phyloP scores from a whole-genome alignment of 371 early-diverging fungal species.

The Mucor irregularis region DNA sequence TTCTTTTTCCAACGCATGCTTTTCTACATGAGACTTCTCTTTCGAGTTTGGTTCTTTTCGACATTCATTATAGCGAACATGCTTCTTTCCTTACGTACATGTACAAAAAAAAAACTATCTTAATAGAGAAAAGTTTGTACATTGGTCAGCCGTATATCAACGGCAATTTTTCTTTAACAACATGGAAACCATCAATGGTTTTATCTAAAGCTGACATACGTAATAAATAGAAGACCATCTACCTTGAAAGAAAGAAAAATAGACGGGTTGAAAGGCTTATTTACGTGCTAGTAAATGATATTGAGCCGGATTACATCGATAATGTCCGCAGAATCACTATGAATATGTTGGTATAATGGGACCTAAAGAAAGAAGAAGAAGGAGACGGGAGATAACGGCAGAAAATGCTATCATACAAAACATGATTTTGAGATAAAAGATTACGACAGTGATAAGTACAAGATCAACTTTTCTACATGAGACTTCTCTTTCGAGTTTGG shows the following conservation, averaged over 20 bases:
- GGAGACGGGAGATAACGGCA: not conserved
- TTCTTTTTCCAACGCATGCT: no score
- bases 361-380: constrained; percentile 6
- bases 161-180: not conserved
- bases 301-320: not conserved
- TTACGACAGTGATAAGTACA: not conserved
- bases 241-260: not conserved
- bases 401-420: not conserved
- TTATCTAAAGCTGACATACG: constrained; percentile 21
- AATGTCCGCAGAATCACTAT: not conserved
- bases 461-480: no score
- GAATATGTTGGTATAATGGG: constrained; percentile 3
- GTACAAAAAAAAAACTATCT: not conserved
- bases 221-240: constrained; percentile 14
- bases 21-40: no score
- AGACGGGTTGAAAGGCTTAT: not conserved
- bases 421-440: not conserved
- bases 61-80: not conserved
- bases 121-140: not conserved
- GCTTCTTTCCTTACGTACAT: not conserved
- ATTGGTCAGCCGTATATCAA: not conserved
- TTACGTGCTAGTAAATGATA: constrained; percentile 6
- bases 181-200: constrained; percentile 25
- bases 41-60: not conserved
- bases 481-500: not conserved